Conservation (phyloP, 2,329 filamentous ascomycete genomes). For the Pseudogymnoascus sp. region DNA sequence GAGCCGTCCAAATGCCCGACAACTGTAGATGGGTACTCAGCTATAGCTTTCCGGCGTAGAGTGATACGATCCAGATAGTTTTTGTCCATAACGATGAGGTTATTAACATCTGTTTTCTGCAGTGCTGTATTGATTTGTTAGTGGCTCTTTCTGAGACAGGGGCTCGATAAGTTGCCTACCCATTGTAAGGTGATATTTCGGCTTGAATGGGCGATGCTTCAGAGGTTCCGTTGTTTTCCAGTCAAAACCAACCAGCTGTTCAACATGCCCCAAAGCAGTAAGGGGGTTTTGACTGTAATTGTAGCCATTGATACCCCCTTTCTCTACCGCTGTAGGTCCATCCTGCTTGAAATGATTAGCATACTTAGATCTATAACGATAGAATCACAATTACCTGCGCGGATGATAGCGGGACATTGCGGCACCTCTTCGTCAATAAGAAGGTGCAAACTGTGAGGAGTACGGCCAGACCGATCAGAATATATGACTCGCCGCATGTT, state of each 20-base stretch:
- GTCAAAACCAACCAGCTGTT: slow-evolving; percentile 41
- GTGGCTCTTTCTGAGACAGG: not conserved
- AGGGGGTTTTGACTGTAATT: not conserved
- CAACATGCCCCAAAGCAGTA: slow-evolving; percentile 6
- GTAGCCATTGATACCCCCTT: not conserved
- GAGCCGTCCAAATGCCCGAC: slow-evolving; percentile 32
- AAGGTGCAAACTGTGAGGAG: not conserved
- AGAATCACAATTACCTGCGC: not conserved
- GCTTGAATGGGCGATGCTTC: slow-evolving; percentile 50
- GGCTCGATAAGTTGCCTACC: slow-evolving; percentile 33
- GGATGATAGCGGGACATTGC: not conserved
- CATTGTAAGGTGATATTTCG: slow-evolving; percentile 58
- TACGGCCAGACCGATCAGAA: not conserved
- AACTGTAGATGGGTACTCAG: slow-evolving; percentile 34
- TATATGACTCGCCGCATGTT: not conserved
- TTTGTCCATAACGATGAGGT: slow-evolving; percentile 51
- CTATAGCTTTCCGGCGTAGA: slow-evolving; percentile 41
- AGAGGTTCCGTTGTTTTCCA: slow-evolving; percentile 44
- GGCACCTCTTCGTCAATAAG: not conserved
- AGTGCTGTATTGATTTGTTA: slow-evolving; percentile 35
- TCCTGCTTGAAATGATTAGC: not conserved
- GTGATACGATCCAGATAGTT: slow-evolving; percentile 46
- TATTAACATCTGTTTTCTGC: slow-evolving; percentile 43
- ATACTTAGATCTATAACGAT: not conserved
- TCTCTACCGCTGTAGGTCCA: not conserved